A percentile compares a stretch with the other conserved stretches of the same genome.
Evolutionary conservation across 2,329 filamentous ascomycete genomes (phyloP).

Genomic region (Sphaerulina musiva): DNA sequence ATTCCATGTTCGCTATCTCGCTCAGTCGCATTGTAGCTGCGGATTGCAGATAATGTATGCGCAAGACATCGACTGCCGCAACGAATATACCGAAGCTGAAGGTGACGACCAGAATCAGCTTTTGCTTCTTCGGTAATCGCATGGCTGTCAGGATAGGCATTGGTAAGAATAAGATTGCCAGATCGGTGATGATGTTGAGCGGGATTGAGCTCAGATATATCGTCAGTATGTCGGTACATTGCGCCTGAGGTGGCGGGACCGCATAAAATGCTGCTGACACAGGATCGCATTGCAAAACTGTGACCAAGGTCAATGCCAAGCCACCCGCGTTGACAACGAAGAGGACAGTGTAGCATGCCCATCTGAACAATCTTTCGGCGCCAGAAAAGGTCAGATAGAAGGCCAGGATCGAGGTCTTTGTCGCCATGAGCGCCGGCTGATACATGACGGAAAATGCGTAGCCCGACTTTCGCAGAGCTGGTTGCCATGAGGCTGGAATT

Average conservation of each 20-base stretch:
- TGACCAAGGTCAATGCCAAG: constrained; percentile 72
- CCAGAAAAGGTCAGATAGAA: constrained; percentile 82
- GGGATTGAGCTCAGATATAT: constrained; percentile 70
- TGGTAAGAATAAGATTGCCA: constrained; percentile 79
- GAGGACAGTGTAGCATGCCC: constrained; percentile 75
- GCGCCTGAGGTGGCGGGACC: constrained; percentile 40
- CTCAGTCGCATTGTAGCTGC: constrained; percentile 49
- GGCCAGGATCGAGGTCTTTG: constrained; percentile 84
- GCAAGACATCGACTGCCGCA: constrained; percentile 76
- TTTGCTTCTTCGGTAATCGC: constrained; percentile 76
- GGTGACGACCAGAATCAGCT: constrained; percentile 76
- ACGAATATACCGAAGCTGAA: constrained; percentile 86
- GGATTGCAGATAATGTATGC: constrained; percentile 82
- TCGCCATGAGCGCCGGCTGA: constrained; percentile 82
- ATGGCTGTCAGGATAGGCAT: constrained; percentile 84
- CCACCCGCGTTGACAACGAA: constrained; percentile 73
- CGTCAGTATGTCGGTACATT: constrained; percentile 57
- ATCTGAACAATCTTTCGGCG: constrained; percentile 68
- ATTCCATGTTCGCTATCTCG: constrained; percentile 27
- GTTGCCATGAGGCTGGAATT: constrained; percentile 47
- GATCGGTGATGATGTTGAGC: constrained; percentile 84
- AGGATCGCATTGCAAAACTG: constrained; percentile 79
- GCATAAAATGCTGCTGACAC: constrained; percentile 60
- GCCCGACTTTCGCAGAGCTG: constrained; percentile 50
- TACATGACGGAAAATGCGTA: constrained; percentile 58